Base-by-base conservation (phyloP, 495 filamentous ascomycete species). In the Massariosphaeria phaeospora region DNA sequence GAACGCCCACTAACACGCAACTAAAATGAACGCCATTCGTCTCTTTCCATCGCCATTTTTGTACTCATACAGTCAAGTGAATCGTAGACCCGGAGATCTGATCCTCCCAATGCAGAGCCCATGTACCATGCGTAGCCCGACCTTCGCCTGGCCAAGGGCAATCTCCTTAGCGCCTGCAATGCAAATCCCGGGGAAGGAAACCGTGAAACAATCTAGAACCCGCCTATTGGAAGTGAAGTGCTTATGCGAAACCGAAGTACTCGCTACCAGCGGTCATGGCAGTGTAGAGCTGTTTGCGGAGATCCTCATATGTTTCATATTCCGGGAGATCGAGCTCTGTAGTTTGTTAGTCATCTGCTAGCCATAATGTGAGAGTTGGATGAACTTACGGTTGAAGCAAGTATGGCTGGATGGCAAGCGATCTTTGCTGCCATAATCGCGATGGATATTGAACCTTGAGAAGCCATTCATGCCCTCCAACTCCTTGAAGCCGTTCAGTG, bases 381-480 rank as follows among this genome's bases (percentile, higher is more conserved):
- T 21, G 6, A 39, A 88, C 89, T 88, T 80, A 96, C 91, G 93
- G 69, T 99, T 99, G 75, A 99, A 99, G 75, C 93, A 99, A 49
- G 93, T 99, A 70, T 99, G 93, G 36, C 89, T 91, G 66, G 87
- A 94, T 58, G 93, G 93, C 48, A 99, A 80, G 49, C 94, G 84
- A 66, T 97, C 91, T 72, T 96, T 97, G 78, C 86, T 95, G 55
- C 93, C 93, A 71, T 96, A 97, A 69, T 97, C 94, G 44, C 93
- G 86, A 68, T 99, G 93, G 62, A 99, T 96, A 71, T 96, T 99
- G 83, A 99, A 99, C 57, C 85, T 82, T 70, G 85, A 94, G 73
- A 99, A 85, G 38, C 93, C 93, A 68, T 99, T 97, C 93, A 99
- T 99, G 57, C 93, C 93, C 72, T 99, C 93, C 20, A 99, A 81